Evolutionary conservation across 2,329 filamentous ascomycete genomes (phyloP).

Genomic region (Paraconiothyrium sp.): DNA sequence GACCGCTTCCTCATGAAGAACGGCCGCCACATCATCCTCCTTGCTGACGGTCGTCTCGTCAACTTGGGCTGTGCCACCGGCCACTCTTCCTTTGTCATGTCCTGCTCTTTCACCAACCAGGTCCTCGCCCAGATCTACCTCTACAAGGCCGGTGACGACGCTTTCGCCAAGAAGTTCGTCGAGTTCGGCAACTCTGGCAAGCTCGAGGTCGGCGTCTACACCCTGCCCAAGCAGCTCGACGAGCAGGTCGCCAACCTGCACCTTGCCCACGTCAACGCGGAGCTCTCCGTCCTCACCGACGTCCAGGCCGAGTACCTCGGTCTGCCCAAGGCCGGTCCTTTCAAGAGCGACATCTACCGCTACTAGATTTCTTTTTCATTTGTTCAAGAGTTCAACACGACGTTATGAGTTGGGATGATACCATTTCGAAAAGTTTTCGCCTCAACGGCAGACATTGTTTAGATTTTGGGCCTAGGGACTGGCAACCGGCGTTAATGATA

Average conservation of each 20-base stretch:
- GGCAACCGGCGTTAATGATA: constrained; percentile 46
- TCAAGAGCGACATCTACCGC: constrained; percentile 89
- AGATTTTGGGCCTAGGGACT: constrained; percentile 33
- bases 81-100: constrained; percentile 99
- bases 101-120: constrained; percentile 99
- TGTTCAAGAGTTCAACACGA: constrained; percentile 62
- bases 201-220: constrained; percentile 92
- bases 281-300: constrained; percentile 84
- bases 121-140: constrained; percentile 99
- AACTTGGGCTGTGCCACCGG: constrained; percentile 99
- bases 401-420: constrained; percentile 68
- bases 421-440: constrained; percentile 62
- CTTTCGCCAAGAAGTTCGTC: constrained; percentile 91
- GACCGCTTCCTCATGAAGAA: constrained; percentile 95
- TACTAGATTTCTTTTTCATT: constrained; percentile 50
- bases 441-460: constrained; percentile 67
- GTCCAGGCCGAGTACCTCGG: constrained; percentile 96
- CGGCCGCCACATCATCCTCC: constrained; percentile 97
- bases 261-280: constrained; percentile 90
- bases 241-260: constrained; percentile 98
- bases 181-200: constrained; percentile 94
- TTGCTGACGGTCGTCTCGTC: constrained; percentile 97
- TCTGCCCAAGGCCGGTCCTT: constrained; percentile 85
- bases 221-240: constrained; percentile 97
- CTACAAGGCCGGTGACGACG: constrained; percentile 89